A percentile compares a stretch with the other conserved stretches of the same genome.
phyloP scores from a whole-genome alignment of 2,329 filamentous ascomycete genomes.

The Stachybotrys echinatus region DNA sequence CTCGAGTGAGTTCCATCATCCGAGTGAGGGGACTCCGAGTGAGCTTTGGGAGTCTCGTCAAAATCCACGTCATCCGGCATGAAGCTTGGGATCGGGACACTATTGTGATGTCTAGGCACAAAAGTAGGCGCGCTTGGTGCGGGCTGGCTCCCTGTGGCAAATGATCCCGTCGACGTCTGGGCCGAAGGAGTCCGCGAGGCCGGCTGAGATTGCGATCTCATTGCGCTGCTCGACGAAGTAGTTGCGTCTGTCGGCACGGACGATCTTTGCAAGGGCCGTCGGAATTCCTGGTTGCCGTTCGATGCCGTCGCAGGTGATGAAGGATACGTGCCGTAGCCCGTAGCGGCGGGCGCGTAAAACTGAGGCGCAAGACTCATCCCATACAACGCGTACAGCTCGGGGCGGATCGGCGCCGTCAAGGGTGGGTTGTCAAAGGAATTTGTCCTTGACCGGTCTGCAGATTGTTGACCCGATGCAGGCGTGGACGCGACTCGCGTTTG shows the following conservation, averaged over 20 bases:
- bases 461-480: conserved; percentile 19
- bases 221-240: conserved; percentile 44
- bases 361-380: conserved; percentile 33
- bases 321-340: conserved; percentile 47
- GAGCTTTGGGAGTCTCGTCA: conserved; percentile 37
- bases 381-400: conserved; percentile 51
- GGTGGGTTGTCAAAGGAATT: conserved; percentile 60
- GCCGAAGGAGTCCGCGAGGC: conserved; percentile 42
- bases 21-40: conserved; percentile 40
- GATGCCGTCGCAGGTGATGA: conserved; percentile 47
- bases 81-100: conserved; percentile 49
- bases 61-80: conserved; percentile 48
- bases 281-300: conserved; percentile 41
- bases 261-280: conserved; percentile 52
- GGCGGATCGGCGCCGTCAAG: conserved; percentile 50
- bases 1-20: conserved; percentile 33
- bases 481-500: conserved; percentile 18
- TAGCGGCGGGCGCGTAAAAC: conserved; percentile 40
- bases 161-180: conserved; percentile 15
- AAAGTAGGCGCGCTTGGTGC: conserved; percentile 29
- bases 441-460: conserved; percentile 49
- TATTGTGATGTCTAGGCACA: conserved; percentile 38
- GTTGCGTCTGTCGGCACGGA: conserved; percentile 43
- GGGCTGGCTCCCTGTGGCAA: conserved; percentile 23
- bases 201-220: conserved; percentile 63